Evolutionary conservation across 805 yeast species (phyloP), one percentile per base, ranked within the genome.

Genomic region (Starmerella khaoyaiensis): DNA sequence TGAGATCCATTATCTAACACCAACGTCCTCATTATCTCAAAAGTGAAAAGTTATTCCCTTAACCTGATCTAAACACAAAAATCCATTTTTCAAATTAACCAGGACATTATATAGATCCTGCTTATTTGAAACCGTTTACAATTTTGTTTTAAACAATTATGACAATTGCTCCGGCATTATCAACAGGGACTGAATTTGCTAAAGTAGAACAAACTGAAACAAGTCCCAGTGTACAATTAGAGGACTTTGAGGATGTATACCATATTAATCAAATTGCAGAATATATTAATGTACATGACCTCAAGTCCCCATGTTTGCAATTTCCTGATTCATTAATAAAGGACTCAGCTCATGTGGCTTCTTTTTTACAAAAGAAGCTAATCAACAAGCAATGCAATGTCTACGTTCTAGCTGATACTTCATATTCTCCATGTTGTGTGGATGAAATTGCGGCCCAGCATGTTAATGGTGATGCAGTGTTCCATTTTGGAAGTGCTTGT

Each of bases 381-480:
- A 35, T 33, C 6, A 48, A 52, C 16, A 52, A 51, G 34, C n/a
- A n/a, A n/a, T n/a, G n/a, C n/a, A n/a, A n/a, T n/a, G 67, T 79
- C 9, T 87, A 87, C 80, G 71, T 87, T 14, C 61, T 90, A 25
- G 98, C 97, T 0, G 98, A 90, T 53, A 87, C 98, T 0, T 83
- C 96, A 0, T 90, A 90, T 52, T 81, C 94, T 21, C 67, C 94
- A 1, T 90, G 98, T 58, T 90, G 98, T 60, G 78, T 87, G 9
- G 98, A 90, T 57, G 96, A 86, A 53, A 93, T 87, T 20, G 97
- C 98, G 0, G 93, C 95, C 1, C 86, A 80, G 53, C 98, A 90
- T 57, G 93, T 87, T 12, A 54, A 63, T 5, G 84, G 90, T 5
- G 94, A 87, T 45, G 59, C 79, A 4, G 82, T 90, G 21, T 74